Percentiles rank a stretch among this genome's conserved stretches.
phyloP scores from a whole-genome alignment of 257 asterid genomes.

The Solanum pimpinellifolium region DNA sequence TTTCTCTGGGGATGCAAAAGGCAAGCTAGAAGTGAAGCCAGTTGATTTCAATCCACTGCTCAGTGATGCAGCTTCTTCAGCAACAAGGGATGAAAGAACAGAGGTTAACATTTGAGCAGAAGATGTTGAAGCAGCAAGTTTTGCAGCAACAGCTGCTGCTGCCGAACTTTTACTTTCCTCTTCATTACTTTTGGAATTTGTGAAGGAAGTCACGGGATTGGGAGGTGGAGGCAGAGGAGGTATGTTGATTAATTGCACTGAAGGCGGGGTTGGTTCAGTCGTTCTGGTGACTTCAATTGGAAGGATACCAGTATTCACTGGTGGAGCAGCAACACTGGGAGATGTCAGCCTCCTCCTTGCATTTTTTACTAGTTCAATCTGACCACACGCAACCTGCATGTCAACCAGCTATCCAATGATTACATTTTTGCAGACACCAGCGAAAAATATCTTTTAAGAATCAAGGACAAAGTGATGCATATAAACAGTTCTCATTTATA shows the following conservation, averaged over 20 bases:
- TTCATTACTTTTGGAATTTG: constrained; percentile 26
- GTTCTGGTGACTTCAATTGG: constrained; percentile 8
- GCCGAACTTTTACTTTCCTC: constrained; percentile 79
- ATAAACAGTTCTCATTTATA: neutral
- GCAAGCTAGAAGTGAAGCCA: constrained; percentile 25
- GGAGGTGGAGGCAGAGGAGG: constrained; percentile 21
- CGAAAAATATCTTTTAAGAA: neutral
- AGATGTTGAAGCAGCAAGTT: constrained; percentile 77
- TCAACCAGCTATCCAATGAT: neutral
- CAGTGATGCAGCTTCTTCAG: constrained; percentile 84
- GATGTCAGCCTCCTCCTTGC: constrained; percentile 39
- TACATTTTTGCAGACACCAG: neutral
- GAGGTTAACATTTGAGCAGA: constrained; percentile 94
- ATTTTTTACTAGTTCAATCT: constrained; percentile 42
- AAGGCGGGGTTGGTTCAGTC: constrained; percentile 22
- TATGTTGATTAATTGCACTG: constrained; percentile 18
- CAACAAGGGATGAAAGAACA: constrained; percentile 77
- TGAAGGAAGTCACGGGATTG: constrained; percentile 22
- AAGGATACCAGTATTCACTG: constrained; percentile 12
- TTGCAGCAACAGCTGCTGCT: constrained; percentile 93
- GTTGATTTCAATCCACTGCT: constrained; percentile 33
- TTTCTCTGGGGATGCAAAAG: constrained; percentile 39
- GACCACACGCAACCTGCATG: constrained; percentile 55
- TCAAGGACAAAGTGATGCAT: neutral
- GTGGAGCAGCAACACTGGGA: constrained; percentile 6